Evolutionary conservation across 192 early-diverging fungal species (phyloP).

Genomic region (Glomus cerebriforme): DNA sequence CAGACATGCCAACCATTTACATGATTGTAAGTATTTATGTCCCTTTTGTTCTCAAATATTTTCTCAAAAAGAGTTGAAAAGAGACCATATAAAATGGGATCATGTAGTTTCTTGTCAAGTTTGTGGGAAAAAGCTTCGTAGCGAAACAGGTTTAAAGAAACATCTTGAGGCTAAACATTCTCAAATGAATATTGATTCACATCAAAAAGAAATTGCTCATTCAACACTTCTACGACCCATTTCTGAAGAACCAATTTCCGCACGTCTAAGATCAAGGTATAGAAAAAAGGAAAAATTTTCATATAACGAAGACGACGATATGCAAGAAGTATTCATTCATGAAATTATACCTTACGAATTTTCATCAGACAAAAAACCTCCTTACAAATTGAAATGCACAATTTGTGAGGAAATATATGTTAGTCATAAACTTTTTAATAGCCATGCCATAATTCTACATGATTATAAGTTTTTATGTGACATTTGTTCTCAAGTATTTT

Average conservation of each 20-base stretch:
- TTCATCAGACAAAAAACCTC: too few species aligned
- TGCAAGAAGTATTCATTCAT: too few species aligned
- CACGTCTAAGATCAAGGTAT: too few species aligned
- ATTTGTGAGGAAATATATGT: background rate
- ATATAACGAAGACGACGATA: too few species aligned
- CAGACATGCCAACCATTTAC: background rate
- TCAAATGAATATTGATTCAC: too few species aligned
- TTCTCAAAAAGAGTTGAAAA: background rate
- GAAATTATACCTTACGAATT: too few species aligned
- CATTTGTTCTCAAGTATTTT: background rate
- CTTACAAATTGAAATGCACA: background rate
- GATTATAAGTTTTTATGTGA: background rate
- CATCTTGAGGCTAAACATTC: background rate
- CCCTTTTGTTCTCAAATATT: background rate
- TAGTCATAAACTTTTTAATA: background rate
- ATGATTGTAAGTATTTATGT: background rate
- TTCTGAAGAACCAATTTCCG: too few species aligned
- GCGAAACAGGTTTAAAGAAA: background rate
- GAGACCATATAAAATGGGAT: background rate
- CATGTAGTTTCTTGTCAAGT: background rate
- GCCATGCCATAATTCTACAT: background rate
- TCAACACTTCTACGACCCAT: too few species aligned
- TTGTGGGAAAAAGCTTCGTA: background rate
- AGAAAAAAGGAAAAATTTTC: too few species aligned
- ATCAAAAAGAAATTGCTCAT: too few species aligned